Evolutionary conservation across 768 basidiomycete genomes (phyloP).

Genomic region (Phanerodontia chrysosporium): DNA sequence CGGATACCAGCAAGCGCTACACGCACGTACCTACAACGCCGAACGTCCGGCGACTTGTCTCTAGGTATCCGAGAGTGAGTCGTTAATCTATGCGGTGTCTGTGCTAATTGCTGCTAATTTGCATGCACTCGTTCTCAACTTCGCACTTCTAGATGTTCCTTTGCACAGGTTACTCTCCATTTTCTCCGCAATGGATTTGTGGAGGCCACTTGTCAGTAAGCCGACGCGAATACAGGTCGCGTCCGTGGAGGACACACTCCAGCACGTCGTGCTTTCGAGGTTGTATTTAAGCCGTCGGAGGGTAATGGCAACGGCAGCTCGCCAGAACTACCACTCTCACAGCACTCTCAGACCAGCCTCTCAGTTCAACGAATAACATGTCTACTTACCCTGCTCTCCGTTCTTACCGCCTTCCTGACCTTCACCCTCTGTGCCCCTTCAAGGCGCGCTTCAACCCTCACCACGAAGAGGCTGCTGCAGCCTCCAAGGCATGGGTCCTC

Average conservation of each 20-base stretch:
- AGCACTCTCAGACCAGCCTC: neutral
- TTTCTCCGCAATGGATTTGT: neutral
- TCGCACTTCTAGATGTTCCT: neutral
- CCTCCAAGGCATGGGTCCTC: slow-evolving; percentile 60
- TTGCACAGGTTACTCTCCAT: neutral
- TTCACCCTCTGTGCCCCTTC: slow-evolving; percentile 42
- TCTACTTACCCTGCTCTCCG: neutral
- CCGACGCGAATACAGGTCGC: neutral
- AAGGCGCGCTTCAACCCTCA: slow-evolving; percentile 51
- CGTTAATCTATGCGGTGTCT: neutral
- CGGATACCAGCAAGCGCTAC: neutral
- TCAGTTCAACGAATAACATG: neutral
- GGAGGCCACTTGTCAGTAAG: neutral
- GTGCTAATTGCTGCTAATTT: neutral
- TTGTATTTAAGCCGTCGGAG: neutral
- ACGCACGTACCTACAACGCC: neutral
- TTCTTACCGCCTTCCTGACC: slow-evolving; percentile 50
- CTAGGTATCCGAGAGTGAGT: neutral
- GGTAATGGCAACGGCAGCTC: neutral
- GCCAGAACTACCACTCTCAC: neutral
- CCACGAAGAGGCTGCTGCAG: slow-evolving; percentile 50
- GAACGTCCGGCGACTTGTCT: neutral
- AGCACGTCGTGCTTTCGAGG: neutral
- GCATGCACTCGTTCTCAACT: neutral
- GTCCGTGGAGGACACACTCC: neutral